Evolutionary conservation across 2,329 filamentous ascomycete genomes (phyloP), one percentile per base, ranked within the genome.

Genomic region (Phaeosphaeria sp.): DNA sequence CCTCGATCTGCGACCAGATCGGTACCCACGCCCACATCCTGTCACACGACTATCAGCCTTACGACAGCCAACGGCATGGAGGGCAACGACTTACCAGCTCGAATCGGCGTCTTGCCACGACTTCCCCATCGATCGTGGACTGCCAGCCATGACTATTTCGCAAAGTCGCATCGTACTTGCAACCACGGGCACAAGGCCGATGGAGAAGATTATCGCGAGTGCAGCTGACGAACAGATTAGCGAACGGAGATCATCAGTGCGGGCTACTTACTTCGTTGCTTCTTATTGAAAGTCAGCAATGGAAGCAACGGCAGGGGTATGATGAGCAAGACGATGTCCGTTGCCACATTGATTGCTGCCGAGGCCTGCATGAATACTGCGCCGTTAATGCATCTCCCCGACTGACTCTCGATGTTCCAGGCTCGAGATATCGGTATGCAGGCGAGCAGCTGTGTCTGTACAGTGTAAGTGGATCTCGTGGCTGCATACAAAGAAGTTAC

Each of bases 1-100:
- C 69, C 59, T 74, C 71, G 42, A 74, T 69, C 40, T 74, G 68
- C 1, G 69, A 72, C 71, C 71, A 73, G 1, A 72, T 65, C 7
- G 69, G 67, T 4, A 72, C 60, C 68, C 68, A 72, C 13, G 65
- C 61, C 65, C 68, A 69, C 20, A 22, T 61, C 60, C 54, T 61
- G 42, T 6, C 2, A n/a, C n/a, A n/a, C n/a, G n/a, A n/a, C n/a
- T n/a, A n/a, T n/a, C n/a, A n/a, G n/a, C n/a, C n/a, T n/a, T n/a
- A n/a, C n/a, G n/a, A n/a, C n/a, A n/a, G n/a, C n/a, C n/a, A n/a
- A n/a, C n/a, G n/a, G n/a, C n/a, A n/a, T n/a, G n/a, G n/a, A n/a
- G n/a, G n/a, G n/a, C n/a, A n/a, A n/a, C n/a, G n/a, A n/a, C 55
- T 21, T 46, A 56, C 68, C 69, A 73, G 30, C 66, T 72, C 8